Evolutionary conservation across 306 rosid genomes (phyloP).

Genomic region (Cucumis cinereus): DNA sequence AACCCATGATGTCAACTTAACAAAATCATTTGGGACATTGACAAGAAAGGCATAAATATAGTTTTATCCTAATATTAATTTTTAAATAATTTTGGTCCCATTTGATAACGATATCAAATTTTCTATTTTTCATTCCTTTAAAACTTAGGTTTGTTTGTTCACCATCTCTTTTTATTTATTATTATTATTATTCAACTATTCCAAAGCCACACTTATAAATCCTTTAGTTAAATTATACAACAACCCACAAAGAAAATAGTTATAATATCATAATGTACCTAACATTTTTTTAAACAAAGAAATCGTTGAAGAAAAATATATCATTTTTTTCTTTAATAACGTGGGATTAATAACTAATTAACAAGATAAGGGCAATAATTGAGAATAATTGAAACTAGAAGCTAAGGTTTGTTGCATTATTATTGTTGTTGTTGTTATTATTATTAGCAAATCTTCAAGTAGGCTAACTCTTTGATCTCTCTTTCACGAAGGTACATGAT

Average conservation of each 20-base stretch:
- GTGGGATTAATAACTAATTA: not conserved
- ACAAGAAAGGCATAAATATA: not conserved
- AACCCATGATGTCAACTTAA: slow-evolving; percentile 3
- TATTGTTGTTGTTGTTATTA: not conserved
- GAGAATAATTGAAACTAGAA: not conserved
- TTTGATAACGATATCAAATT: not conserved
- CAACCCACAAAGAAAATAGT: not conserved
- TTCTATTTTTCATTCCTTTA: not conserved
- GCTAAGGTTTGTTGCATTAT: slow-evolving; percentile 1
- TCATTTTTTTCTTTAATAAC: not conserved
- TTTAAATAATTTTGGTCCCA: not conserved
- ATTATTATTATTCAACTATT: no score
- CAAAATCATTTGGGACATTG: slow-evolving; percentile 7
- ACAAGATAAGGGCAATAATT: not conserved
- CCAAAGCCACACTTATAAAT: not conserved
- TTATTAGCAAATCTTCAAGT: not conserved
- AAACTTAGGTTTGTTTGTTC: not conserved
- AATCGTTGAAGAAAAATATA: not conserved
- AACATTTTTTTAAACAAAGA: not conserved
- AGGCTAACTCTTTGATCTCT: not conserved
- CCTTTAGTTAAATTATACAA: not conserved
- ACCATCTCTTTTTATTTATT: not conserved
- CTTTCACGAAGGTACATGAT: not conserved
- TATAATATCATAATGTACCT: not conserved
- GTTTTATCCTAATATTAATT: not conserved